These are phyloP conservation scores for Corynespora cassiicola DNA, from an alignment of 2,329 filamentous ascomycete genomes.

Conservation along the genomic window DNA sequence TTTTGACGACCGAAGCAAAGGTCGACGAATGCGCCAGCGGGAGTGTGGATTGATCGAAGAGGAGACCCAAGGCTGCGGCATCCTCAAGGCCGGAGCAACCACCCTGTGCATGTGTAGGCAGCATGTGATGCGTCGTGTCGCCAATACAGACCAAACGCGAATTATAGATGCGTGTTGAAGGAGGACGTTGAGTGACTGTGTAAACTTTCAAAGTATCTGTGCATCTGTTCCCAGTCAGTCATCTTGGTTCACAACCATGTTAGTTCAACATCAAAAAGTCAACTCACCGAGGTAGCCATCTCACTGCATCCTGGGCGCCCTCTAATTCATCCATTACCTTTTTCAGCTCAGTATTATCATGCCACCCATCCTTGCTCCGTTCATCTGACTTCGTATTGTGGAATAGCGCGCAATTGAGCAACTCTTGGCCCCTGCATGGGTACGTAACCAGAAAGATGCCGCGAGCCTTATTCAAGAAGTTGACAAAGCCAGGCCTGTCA, in stretches of 20 bases:
- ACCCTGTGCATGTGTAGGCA: constrained; percentile 21
- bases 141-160: constrained; percentile 14
- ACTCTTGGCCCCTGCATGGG: constrained; percentile 11
- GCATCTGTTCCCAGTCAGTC: constrained; percentile 8
- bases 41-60: too few species aligned
- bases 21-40: too few species aligned
- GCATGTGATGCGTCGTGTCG: constrained; percentile 19
- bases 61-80: constrained; percentile 15
- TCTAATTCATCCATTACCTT: constrained; percentile 11
- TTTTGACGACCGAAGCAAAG: constrained; percentile 3
- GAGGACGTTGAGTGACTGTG: constrained; percentile 18
- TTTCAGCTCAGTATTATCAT: constrained; percentile 10
- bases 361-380: constrained; percentile 11
- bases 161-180: constrained; percentile 1
- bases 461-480: constrained; percentile 5
- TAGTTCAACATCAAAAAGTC: not conserved
- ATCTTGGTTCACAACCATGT: not conserved
- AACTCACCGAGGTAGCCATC: constrained; percentile 6
- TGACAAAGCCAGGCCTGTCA: constrained; percentile 12
- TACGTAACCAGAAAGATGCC: constrained; percentile 19
- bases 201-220: too few species aligned
- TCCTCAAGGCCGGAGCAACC: constrained; percentile 18
- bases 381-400: constrained; percentile 18
- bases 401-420: constrained; percentile 22
- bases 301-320: constrained; percentile 7